A percentile compares a stretch with the other conserved stretches of the same genome.
phyloP scores from a whole-genome alignment of 2,329 filamentous ascomycete genomes.

The Pseudogymnoascus sp. region DNA sequence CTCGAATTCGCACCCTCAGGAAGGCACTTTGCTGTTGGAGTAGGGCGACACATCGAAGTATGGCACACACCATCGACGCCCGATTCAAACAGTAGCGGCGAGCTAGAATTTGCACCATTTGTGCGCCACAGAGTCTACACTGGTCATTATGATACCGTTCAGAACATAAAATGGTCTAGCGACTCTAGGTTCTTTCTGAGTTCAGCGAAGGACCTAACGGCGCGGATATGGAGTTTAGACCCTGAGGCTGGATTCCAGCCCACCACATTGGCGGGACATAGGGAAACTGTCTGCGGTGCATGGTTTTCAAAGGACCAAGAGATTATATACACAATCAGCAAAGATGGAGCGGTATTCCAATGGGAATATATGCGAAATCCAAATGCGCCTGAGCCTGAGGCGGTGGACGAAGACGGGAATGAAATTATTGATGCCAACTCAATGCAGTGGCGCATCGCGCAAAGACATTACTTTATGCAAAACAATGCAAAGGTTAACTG shows the following conservation, averaged over 20 bases:
- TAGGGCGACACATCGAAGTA: conserved; percentile 82
- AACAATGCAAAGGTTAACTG: conserved; percentile 79
- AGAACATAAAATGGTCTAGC: conserved; percentile 86
- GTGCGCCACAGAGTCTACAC: conserved; percentile 77
- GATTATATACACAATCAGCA: conserved; percentile 90
- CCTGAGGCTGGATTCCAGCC: conserved; percentile 80
- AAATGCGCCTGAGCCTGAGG: conserved; percentile 40
- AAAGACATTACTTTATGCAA: conserved; percentile 90
- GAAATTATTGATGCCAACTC: conserved; percentile 53
- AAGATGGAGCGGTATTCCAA: conserved; percentile 90
- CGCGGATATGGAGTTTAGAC: conserved; percentile 89
- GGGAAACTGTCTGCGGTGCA: conserved; percentile 83
- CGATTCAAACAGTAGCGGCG: conserved; percentile 66
- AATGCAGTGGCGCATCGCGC: conserved; percentile 82
- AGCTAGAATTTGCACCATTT: conserved; percentile 91
- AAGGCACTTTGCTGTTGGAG: conserved; percentile 77
- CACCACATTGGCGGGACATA: conserved; percentile 83
- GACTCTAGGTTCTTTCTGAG: conserved; percentile 95
- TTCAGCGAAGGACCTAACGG: conserved; percentile 83
- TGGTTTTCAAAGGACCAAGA: conserved; percentile 96
- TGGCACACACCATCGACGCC: conserved; percentile 94
- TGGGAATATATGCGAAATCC: conserved; percentile 72
- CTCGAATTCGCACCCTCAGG: conserved; percentile 88
- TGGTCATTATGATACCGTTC: conserved; percentile 81
- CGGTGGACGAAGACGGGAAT: conserved; percentile 51